Evolutionary conservation across 805 yeast genomes (phyloP).

Genomic region (Candida silvicultrix): DNA sequence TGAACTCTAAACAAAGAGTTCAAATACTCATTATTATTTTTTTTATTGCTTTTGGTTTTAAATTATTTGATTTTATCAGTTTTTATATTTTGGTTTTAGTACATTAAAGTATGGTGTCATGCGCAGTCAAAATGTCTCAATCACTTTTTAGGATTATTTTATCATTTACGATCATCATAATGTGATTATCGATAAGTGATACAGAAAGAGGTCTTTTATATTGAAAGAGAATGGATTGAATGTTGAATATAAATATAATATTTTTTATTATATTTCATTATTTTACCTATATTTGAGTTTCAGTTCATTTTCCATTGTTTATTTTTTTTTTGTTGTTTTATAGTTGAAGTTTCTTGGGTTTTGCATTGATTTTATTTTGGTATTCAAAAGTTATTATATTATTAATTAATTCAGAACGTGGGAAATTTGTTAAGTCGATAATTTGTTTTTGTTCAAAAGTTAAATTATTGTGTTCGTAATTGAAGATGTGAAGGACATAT

Average conservation of each 20-base stretch:
- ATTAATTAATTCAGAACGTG: constrained; percentile 1
- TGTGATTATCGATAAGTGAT: background rate
- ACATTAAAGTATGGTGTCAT: background rate
- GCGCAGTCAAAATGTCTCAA: constrained; percentile 1
- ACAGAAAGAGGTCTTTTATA: background rate
- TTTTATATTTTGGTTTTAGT: background rate
- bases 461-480: background rate
- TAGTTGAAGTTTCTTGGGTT: constrained; percentile 1
- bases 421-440: background rate
- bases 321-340: background rate
- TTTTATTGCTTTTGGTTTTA: background rate
- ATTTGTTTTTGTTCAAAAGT: background rate
- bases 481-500: background rate
- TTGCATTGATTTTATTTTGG: constrained; percentile 1
- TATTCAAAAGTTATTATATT: background rate
- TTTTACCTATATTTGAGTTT: background rate
- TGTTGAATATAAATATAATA: background rate
- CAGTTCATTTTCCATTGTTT: background rate
- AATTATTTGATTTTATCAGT: background rate
- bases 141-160: background rate
- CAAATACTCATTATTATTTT: background rate
- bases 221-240: background rate
- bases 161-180: background rate
- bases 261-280: background rate
- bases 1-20: constrained; percentile 1